Conservation (phyloP, 805 yeast species). For the Barnettozyma pratensis region DNA sequence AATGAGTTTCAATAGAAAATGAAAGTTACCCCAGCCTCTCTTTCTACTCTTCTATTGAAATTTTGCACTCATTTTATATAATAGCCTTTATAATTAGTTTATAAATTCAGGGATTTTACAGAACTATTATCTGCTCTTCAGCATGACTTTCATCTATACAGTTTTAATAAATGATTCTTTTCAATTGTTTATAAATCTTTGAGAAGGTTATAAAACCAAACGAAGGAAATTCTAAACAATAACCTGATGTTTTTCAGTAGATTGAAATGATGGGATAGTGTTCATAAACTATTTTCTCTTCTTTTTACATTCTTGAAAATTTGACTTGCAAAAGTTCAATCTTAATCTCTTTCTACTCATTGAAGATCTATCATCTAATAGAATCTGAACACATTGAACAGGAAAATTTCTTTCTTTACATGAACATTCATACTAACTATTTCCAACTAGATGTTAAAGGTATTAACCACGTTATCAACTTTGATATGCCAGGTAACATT, state of each 20-base stretch:
- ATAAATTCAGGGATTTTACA: not conserved
- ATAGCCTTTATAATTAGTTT: not conserved
- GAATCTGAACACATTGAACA: no score
- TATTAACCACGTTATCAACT: conserved; percentile 87
- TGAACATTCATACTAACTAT: conserved; percentile 24
- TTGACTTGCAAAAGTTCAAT: no score
- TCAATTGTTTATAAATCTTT: not conserved
- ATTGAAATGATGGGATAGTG: not conserved
- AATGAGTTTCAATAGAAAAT: not conserved
- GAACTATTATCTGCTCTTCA: not conserved
- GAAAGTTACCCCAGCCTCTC: not conserved
- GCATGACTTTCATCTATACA: conserved; percentile 8
- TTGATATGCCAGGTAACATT: conserved; percentile 96
- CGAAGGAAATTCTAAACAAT: not conserved
- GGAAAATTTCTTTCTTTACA: no score
- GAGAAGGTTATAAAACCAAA: conserved; percentile 1
- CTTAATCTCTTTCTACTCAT: no score
- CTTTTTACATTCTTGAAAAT: no score
- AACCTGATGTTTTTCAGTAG: not conserved
- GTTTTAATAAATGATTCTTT: conserved; percentile 6
- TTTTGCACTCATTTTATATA: not conserved
- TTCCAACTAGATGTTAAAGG: conserved; percentile 84
- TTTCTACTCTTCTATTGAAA: not conserved
- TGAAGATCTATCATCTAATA: no score
- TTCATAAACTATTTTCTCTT: no score